Evolutionary conservation across 2,329 filamentous ascomycete genomes (phyloP), one percentile per base, ranked within the genome.

Genomic region (Dactylellina haptotyla): DNA sequence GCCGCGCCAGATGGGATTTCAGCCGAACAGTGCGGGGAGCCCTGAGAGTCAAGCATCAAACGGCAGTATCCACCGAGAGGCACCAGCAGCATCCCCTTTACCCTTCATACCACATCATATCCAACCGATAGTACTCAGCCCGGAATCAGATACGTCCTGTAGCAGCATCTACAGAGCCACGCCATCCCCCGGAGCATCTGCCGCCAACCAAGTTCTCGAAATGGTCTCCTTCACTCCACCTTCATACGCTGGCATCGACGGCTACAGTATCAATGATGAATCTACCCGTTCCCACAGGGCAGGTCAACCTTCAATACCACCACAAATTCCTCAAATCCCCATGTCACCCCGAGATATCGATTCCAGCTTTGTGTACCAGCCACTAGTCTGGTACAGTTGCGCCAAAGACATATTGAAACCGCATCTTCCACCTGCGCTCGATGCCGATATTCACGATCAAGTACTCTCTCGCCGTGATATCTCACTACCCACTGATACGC

Each of bases 191-290:
- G 32, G 8, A 10, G 23, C 16, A 14, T 2, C 5, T 10, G 30
- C 16, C 5, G 5, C 18, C 16, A 34, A 26, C 1, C 16, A 39
- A 25, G 30, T 37, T 6, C 9, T 37, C 1, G 50, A 39, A 34
- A 25, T 54, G 50, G 30, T 54, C 16, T 54, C 8, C 30, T 54
- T 39, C 50, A 54, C 30, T 12, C 50, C 30, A 25, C 50, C 50
- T 2, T 54, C 6, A 1, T 54, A 10, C 5, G 25, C 50, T 16
- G 50, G 50, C 2, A 32, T 54, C 10, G 50, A 54, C 32, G 30
- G 30, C 4, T 37, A 23, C 16, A 32, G 50, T 39, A n/a, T 18
- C 3, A 18, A 46, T 10, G 18, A 23, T 25, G 23, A 16, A 43
- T n/a, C 46, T 14, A 50, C 10, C 46, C 12, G 20, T 6, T 25